Evolutionary conservation across 768 basidiomycete genomes (phyloP).

Genomic region (Tulasnella sp.): DNA sequence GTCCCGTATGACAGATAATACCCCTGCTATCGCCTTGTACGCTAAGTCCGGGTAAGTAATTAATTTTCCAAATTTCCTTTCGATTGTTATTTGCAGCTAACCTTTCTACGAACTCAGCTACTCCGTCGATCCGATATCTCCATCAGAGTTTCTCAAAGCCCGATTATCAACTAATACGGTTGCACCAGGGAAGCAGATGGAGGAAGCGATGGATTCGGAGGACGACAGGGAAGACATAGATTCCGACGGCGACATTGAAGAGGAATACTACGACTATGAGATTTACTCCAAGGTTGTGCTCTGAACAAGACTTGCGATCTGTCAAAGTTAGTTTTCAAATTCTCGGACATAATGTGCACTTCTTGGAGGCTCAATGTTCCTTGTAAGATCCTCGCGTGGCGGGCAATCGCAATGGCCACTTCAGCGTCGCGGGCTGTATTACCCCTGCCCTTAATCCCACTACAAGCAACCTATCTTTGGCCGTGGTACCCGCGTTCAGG

Average conservation of each 20-base stretch:
- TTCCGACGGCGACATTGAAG: neutral
- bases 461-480: too few relatives aligned
- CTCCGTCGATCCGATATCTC: constrained; percentile 15
- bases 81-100: neutral
- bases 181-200: neutral
- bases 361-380: too few relatives aligned
- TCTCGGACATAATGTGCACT: too few relatives aligned
- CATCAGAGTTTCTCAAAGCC: neutral
- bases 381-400: too few relatives aligned
- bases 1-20: constrained; percentile 13
- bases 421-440: neutral
- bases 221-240: constrained; percentile 9
- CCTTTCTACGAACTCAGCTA: neutral
- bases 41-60: constrained; percentile 16
- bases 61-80: neutral
- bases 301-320: too few relatives aligned
- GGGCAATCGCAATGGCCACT: neutral
- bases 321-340: too few relatives aligned
- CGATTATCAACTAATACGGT: neutral
- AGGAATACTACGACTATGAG: constrained; percentile 12
- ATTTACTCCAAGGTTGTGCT: constrained; percentile 16
- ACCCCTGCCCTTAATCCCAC: neutral
- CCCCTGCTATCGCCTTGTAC: constrained; percentile 19
- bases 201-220: neutral
- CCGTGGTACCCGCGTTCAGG: too few relatives aligned